Conservation (phyloP, 805 yeast species). For the Ogataea neopini region DNA sequence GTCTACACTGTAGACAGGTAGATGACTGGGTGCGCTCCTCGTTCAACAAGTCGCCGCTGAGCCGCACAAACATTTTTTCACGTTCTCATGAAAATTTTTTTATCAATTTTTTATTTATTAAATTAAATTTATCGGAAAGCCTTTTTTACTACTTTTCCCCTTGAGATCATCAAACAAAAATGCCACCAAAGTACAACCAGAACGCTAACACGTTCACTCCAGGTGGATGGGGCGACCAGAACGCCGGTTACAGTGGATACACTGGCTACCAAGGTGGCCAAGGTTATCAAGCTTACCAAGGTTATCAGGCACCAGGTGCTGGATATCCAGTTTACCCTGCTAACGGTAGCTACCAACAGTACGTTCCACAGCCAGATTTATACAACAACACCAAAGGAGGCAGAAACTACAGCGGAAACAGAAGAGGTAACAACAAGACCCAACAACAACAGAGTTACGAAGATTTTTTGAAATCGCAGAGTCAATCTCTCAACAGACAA, state of each 20-base stretch:
- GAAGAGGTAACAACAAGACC: slow-evolving; percentile 16
- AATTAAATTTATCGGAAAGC: slow-evolving; percentile 4
- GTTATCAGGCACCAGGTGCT: slow-evolving; percentile 3
- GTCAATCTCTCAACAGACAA: slow-evolving; percentile 22
- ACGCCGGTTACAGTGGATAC: slow-evolving; percentile 25
- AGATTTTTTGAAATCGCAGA: slow-evolving; percentile 51
- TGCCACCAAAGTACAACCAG: slow-evolving; percentile 46
- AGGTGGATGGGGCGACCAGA: slow-evolving; percentile 23
- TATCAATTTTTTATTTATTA: slow-evolving; percentile 1
- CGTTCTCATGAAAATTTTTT: slow-evolving; percentile 2
- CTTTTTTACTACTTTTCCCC: background rate
- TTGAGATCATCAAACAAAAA: background rate
- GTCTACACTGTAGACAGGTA: too few relatives aligned
- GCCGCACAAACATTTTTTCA: background rate
- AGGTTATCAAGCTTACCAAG: slow-evolving; percentile 28
- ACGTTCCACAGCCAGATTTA: slow-evolving; percentile 5
- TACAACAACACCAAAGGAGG: slow-evolving; percentile 2
- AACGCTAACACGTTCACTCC: slow-evolving; percentile 37
- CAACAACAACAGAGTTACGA: slow-evolving; percentile 43
- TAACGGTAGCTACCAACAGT: slow-evolving; percentile 13
- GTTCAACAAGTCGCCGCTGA: too few relatives aligned
- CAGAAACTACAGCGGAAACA: slow-evolving; percentile 15
- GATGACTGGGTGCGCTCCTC: too few relatives aligned
- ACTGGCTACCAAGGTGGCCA: slow-evolving; percentile 34
- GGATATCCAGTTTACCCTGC: slow-evolving; percentile 8